Base-by-base conservation (phyloP, 805 yeast genomes). In the Yamadazyma ubonensis region DNA sequence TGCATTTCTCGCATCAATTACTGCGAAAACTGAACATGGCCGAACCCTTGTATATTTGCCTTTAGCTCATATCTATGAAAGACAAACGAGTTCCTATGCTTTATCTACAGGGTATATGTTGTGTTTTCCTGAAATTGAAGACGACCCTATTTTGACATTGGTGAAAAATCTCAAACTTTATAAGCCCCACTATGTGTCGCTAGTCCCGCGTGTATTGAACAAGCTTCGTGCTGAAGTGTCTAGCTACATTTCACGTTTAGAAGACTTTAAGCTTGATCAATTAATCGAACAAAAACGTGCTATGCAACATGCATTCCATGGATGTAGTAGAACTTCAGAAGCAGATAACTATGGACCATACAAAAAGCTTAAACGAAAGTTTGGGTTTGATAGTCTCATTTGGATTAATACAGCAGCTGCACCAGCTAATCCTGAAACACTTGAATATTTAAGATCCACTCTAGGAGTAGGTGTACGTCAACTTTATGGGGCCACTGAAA, bases 401-500 rank as follows among this genome's bases (percentile, higher is more conserved):
- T 44, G 46, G 29, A 44, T 58, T 21, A 50, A 56, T 36, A 59
- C 65, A 16, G 72, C 90, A 19, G 79, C 86, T 16, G 88, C 90
- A 3, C 90, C 91, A 17, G 68, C 83, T 45, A 65, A 85, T 18
- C 70, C 73, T 10, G 79, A 73, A 23, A 79, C 87, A 0, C 63
- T 81, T 28, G 60, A 66, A 39, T 83, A 79, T 55, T 58, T 84
- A 50, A 74, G 78, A 50, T 78, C 79, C n/a, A 71, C 79, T 1
- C 68, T 84, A 38, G 76, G 75, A 44, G 58, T 75, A 39, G 77
- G 74, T 65, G 74, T 75, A 43, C 46, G 61, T 4, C 88, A 83
- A 59, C 89, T 90, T 10, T 83, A 82, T 57, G 90, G 89, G 1
- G 67, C 79, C 21, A 78, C 85, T 3, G 87, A 81, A 55, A 67